Conservation (phyloP, 768 basidiomycete genomes). For the Tephrocybe rancida region DNA sequence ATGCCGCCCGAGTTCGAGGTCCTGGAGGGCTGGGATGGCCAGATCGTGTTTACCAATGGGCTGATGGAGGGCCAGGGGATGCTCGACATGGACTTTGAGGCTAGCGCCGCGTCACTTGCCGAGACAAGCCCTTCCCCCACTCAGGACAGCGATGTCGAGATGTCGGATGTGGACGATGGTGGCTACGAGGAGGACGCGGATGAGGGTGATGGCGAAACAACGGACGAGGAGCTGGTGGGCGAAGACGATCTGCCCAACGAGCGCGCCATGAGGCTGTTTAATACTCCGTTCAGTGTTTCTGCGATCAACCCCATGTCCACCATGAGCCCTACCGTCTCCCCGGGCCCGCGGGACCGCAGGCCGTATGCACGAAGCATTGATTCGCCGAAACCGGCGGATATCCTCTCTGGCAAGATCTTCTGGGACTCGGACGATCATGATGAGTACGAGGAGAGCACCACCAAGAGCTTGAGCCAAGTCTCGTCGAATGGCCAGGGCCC, state of each 20-base stretch:
- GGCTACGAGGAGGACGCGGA: slow-evolving; percentile 51
- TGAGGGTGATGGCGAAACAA: slow-evolving; percentile 72
- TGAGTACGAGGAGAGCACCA: slow-evolving; percentile 32
- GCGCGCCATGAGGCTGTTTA: slow-evolving; percentile 75
- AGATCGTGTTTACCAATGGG: slow-evolving; percentile 72
- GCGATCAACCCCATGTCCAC: slow-evolving; percentile 80
- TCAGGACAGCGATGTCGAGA: slow-evolving; percentile 54
- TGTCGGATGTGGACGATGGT: slow-evolving; percentile 46
- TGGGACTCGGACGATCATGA: slow-evolving; percentile 51
- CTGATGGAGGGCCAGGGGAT: slow-evolving; percentile 55
- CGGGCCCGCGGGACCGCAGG: slow-evolving; percentile 37
- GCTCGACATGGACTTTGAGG: slow-evolving; percentile 73
- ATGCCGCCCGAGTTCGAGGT: slow-evolving; percentile 61
- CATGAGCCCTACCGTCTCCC: slow-evolving; percentile 58
- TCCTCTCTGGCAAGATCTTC: slow-evolving; percentile 62
- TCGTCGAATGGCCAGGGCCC: slow-evolving; percentile 28
- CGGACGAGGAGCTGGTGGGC: slow-evolving; percentile 85
- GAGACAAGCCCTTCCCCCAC: slow-evolving; percentile 50
- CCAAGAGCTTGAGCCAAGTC: slow-evolving; percentile 23
- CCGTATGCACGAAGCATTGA: slow-evolving; percentile 30
- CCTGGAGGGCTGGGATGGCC: slow-evolving; percentile 75
- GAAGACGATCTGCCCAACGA: slow-evolving; percentile 72
- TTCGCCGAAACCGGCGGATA: slow-evolving; percentile 67
- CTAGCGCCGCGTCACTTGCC: slow-evolving; percentile 53
- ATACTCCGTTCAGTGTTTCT: slow-evolving; percentile 60